Conservation (phyloP, 2,329 filamentous ascomycete species). For the Aureobasidium sp. region DNA sequence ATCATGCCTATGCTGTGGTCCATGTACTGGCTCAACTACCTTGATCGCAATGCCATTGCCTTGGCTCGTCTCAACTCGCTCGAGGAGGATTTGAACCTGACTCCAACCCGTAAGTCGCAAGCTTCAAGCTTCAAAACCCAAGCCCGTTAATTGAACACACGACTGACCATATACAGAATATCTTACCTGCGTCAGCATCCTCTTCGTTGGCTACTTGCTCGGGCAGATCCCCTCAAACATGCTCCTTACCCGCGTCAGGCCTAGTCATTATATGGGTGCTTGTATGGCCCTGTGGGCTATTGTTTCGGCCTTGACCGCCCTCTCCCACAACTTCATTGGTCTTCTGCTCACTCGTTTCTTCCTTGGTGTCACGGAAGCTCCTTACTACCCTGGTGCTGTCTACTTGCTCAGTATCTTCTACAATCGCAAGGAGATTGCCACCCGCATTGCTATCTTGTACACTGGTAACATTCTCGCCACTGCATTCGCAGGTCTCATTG, state of each 20-base stretch:
- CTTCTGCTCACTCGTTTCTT: conserved; percentile 34
- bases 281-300: conserved; percentile 36
- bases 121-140: conserved; percentile 46
- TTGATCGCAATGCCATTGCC: conserved; percentile 53
- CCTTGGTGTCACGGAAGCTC: conserved; percentile 40
- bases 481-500: conserved; percentile 57
- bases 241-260: conserved; percentile 36
- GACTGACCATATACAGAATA: conserved; percentile 18
- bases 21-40: conserved; percentile 72
- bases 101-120: conserved; percentile 30
- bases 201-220: conserved; percentile 53
- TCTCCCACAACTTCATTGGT: conserved; percentile 29
- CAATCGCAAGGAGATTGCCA: conserved; percentile 40
- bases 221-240: conserved; percentile 40
- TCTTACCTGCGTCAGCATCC: conserved; percentile 50
- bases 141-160: conserved; percentile 1
- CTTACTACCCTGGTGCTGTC: conserved; percentile 35
- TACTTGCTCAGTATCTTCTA: conserved; percentile 46
- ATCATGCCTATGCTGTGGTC: conserved; percentile 39
- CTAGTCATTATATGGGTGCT: conserved; percentile 33
- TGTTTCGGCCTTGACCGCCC: conserved; percentile 32
- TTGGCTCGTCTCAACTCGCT: conserved; percentile 59
- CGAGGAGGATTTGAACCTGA: conserved; percentile 52
- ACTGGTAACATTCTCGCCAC: conserved; percentile 43
- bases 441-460: conserved; percentile 24